Evolutionary conservation across 1,139 yeast genomes (phyloP).

Genomic region (Blastobotrys proliferans): DNA sequence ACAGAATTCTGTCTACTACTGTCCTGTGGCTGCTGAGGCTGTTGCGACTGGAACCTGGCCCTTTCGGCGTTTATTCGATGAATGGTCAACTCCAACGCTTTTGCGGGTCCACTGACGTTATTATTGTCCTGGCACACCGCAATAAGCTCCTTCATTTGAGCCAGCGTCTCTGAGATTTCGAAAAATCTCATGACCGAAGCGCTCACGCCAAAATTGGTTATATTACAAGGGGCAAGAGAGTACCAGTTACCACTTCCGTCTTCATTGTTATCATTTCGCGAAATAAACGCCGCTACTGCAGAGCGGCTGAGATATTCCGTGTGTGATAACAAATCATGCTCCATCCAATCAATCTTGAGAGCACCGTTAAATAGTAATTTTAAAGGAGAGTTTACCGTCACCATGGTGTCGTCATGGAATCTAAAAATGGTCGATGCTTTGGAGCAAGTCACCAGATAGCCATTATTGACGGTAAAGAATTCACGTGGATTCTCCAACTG

Average conservation of each 20-base stretch:
- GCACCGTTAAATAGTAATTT: constrained; percentile 59
- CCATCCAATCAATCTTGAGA: constrained; percentile 68
- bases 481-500: constrained; percentile 62
- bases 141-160: constrained; percentile 62
- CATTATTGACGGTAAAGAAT: constrained; percentile 62
- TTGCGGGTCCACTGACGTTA: constrained; percentile 50
- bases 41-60: constrained; percentile 7
- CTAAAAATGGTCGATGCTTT: constrained; percentile 51
- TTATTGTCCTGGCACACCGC: constrained; percentile 44
- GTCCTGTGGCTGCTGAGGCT: constrained; percentile 8
- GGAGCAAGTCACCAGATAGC: constrained; percentile 59
- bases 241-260: constrained; percentile 18
- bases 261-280: constrained; percentile 18
- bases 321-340: constrained; percentile 48
- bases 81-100: constrained; percentile 47
- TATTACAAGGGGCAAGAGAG: constrained; percentile 23
- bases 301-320: constrained; percentile 27
- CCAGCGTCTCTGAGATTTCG: constrained; percentile 75
- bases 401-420: constrained; percentile 66
- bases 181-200: constrained; percentile 61
- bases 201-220: constrained; percentile 57
- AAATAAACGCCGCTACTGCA: constrained; percentile 20
- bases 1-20: too few relatives aligned
- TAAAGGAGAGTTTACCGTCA: constrained; percentile 56
- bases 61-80: constrained; percentile 33